Evolutionary conservation across 768 basidiomycete species (phyloP).

Genomic region (Porpolomopsis calyptriformis): DNA sequence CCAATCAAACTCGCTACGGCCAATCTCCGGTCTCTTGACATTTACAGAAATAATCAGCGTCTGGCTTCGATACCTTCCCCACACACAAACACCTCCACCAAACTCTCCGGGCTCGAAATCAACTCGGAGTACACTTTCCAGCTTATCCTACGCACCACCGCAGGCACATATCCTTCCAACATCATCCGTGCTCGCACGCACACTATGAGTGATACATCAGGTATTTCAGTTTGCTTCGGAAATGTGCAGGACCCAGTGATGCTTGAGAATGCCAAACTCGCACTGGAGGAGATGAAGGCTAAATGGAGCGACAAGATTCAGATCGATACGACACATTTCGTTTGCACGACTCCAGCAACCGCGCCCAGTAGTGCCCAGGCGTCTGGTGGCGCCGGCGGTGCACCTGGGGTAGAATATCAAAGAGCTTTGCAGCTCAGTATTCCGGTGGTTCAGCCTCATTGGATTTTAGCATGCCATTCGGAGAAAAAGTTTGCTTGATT

Average conservation of each 20-base stretch:
- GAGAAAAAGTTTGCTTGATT: conserved; percentile 60
- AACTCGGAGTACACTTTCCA: conserved; percentile 90
- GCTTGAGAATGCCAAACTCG: conserved; percentile 72
- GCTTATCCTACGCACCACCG: conserved; percentile 83
- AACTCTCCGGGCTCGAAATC: conserved; percentile 71
- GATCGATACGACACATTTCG: conserved; percentile 97
- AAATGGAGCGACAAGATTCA: conserved; percentile 89
- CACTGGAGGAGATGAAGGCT: conserved; percentile 76
- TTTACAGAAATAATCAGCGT: conserved; percentile 85
- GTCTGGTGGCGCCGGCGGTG: conserved; percentile 39
- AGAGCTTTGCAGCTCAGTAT: conserved; percentile 90
- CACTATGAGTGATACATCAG: conserved; percentile 90
- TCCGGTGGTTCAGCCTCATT: conserved; percentile 89
- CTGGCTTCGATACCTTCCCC: conserved; percentile 80
- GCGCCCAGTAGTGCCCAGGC: conserved; percentile 48
- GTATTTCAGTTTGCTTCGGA: conserved; percentile 91
- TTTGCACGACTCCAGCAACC: conserved; percentile 81
- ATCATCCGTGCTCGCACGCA: conserved; percentile 78
- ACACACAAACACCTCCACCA: conserved; percentile 75
- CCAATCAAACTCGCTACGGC: conserved; percentile 73
- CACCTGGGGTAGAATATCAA: conserved; percentile 84
- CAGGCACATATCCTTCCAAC: conserved; percentile 84
- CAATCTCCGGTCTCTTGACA: conserved; percentile 79
- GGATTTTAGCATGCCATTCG: conserved; percentile 82
- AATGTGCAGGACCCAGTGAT: conserved; percentile 68